A percentile compares a stretch with the other conserved stretches of the same genome.
Evolutionary conservation across 441 rosid genomes (phyloP).

Genomic region (Manihot esculenta): DNA sequence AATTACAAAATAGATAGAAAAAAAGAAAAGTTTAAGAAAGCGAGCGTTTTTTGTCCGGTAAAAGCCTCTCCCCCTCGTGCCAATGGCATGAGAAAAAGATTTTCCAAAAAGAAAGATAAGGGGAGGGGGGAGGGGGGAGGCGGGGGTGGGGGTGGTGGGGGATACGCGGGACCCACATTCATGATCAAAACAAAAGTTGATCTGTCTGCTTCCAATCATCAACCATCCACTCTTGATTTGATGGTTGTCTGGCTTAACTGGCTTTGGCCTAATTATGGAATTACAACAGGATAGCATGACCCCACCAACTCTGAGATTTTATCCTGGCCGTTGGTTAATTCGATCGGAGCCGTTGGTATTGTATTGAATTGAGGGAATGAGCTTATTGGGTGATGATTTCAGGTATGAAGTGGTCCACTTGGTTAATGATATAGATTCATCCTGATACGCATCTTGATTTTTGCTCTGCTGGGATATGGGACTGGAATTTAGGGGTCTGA

Average conservation of each 20-base stretch:
- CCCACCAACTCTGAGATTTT: not conserved
- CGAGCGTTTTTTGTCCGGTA: slow-evolving; percentile 31
- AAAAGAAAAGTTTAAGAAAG: slow-evolving; percentile 36
- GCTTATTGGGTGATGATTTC: slow-evolving; percentile 25
- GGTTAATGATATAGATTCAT: slow-evolving; percentile 26
- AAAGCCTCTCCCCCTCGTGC: slow-evolving; percentile 22
- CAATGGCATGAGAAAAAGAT: slow-evolving; percentile 25
- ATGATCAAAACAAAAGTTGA: slow-evolving; percentile 31
- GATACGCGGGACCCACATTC: slow-evolving; percentile 25
- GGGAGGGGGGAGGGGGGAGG: not conserved
- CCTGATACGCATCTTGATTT: slow-evolving; percentile 10
- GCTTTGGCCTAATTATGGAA: slow-evolving; percentile 29
- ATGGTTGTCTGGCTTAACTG: slow-evolving; percentile 45
- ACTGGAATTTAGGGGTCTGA: not conserved
- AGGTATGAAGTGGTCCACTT: slow-evolving; percentile 29
- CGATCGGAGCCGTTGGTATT: slow-evolving; percentile 34
- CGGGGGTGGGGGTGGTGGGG: slow-evolving; percentile 22
- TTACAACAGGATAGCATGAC: slow-evolving; percentile 28
- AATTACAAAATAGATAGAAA: too few species aligned
- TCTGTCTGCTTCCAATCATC: slow-evolving; percentile 64
- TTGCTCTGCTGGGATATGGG: slow-evolving; percentile 23
- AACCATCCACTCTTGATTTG: slow-evolving; percentile 51
- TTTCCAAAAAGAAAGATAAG: slow-evolving; percentile 5
- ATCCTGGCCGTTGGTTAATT: slow-evolving; percentile 17
- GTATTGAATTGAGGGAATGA: not conserved